Conservation (phyloP, 2,329 filamentous ascomycete genomes). For the Elsinoe fawcettii region DNA sequence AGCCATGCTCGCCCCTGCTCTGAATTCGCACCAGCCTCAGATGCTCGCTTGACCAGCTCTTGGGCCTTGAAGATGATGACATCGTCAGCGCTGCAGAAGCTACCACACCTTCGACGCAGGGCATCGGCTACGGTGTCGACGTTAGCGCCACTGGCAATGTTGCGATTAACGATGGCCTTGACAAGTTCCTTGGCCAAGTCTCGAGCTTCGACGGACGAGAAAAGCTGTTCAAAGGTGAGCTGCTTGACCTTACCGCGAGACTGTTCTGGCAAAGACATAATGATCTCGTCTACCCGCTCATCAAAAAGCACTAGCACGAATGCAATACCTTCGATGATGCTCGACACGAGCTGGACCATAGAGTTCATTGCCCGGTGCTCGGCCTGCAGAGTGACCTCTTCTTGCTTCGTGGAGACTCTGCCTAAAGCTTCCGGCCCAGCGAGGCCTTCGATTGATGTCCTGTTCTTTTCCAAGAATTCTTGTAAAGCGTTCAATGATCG, state of each 20-base stretch:
- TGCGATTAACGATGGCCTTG: constrained; percentile 95
- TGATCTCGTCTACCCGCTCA: constrained; percentile 83
- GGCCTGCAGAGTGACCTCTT: constrained; percentile 84
- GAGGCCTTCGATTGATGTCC: constrained; percentile 83
- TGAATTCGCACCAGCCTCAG: constrained; percentile 66
- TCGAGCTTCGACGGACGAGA: constrained; percentile 69
- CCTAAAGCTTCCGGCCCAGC: constrained; percentile 84
- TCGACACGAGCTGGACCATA: constrained; percentile 74
- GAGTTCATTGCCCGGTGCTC: constrained; percentile 90
- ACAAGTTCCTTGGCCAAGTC: constrained; percentile 90
- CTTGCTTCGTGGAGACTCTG: constrained; percentile 69
- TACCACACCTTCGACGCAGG: constrained; percentile 83
- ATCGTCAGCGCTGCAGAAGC: constrained; percentile 95
- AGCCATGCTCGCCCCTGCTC: constrained; percentile 71
- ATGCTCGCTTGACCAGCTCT: constrained; percentile 82
- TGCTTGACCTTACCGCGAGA: constrained; percentile 62
- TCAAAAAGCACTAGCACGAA: constrained; percentile 94
- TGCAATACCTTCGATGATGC: constrained; percentile 92
- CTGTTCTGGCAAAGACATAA: constrained; percentile 62
- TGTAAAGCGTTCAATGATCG: constrained; percentile 70
- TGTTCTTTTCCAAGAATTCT: constrained; percentile 80
- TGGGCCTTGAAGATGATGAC: constrained; percentile 98
- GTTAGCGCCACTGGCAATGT: constrained; percentile 93
- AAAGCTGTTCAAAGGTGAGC: constrained; percentile 81
- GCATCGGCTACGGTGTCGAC: constrained; percentile 96